Evolutionary conservation across 352 stramenopile species (phyloP), one percentile per base, ranked within the genome.

Genomic region (Blastocystis sp.): DNA sequence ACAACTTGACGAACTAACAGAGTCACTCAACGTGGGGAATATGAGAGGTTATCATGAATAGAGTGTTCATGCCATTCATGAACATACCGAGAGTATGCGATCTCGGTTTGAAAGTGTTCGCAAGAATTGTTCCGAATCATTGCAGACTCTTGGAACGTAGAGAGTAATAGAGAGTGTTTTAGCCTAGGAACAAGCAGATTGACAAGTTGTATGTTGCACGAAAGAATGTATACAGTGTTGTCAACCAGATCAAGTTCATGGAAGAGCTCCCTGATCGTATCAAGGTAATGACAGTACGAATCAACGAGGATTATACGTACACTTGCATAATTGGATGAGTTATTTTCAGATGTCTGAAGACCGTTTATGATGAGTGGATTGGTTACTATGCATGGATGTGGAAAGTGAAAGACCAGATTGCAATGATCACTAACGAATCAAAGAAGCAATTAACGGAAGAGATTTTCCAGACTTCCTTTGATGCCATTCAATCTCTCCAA

Each of bases 191-290:
- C 29, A 66, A 71, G 27, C 7, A 66, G 24, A 80, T 80, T 37
- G 54, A 80, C 54, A 59, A 80, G 54, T 21, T 80, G 49, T 66
- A 80, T 71, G n/a, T 80, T 58, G 69, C 69, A 16, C 69, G 54
- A 16, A 66, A 58, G n/a, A 80, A 80, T 37, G 49, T 66, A 7
- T 63, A 37, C 14, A 66, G 49, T 37, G 54, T 80, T 1, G 12
- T 66, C 12, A 66, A 37, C 54, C 69, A 80, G 29, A 59, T 80
- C 54, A 35, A 37, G 29, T 80, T 80, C 29, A 59, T 80, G 21
- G 27, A 59, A 7, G 54, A 80, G 24, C 49, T 80, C 19, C 49
- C 69, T 9, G 54, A 59, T 21, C 54, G 49, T 21, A 71, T 80
- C 35, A 59, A 58, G 7, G 49, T 80, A 11, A 66, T 80, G 54